Conservation (phyloP, 1,284 basidiomycete genomes). For the Xanthoconium separans region DNA sequence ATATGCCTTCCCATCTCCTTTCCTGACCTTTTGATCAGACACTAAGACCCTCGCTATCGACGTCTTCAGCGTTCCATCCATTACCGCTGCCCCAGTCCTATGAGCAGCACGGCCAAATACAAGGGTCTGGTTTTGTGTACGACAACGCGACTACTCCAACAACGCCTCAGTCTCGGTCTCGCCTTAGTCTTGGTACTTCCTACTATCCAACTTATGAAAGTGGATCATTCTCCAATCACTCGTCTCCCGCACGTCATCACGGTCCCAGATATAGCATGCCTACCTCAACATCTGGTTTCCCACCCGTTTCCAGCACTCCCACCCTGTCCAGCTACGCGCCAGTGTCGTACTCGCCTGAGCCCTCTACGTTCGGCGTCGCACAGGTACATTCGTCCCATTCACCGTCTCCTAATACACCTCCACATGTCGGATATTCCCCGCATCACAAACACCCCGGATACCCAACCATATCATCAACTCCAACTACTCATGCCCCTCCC, state of each 20-base stretch:
- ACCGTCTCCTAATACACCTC: slow-evolving; percentile 20
- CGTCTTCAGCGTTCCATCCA: slow-evolving; percentile 39
- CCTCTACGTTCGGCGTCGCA: slow-evolving; percentile 43
- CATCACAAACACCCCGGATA: slow-evolving; percentile 38
- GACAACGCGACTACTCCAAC: slow-evolving; percentile 40
- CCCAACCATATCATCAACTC: slow-evolving; percentile 4
- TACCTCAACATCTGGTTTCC: slow-evolving; percentile 66
- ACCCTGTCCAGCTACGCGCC: slow-evolving; percentile 26
- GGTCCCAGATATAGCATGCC: slow-evolving; percentile 69
- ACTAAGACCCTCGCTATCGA: slow-evolving; percentile 38
- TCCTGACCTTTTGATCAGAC: slow-evolving; percentile 35
- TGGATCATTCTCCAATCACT: slow-evolving; percentile 27
- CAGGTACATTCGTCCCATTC: slow-evolving; percentile 37
- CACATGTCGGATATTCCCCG: slow-evolving; percentile 21
- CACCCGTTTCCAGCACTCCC: slow-evolving; percentile 40
- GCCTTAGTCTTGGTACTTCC: slow-evolving; percentile 35
- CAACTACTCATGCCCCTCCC: slow-evolving; percentile 3
- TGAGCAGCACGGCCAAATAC: slow-evolving; percentile 28
- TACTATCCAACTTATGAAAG: slow-evolving; percentile 60
- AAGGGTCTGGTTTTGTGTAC: slow-evolving; percentile 29
- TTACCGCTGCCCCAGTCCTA: slow-evolving; percentile 29
- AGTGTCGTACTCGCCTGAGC: slow-evolving; percentile 45
- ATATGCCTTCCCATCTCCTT: slow-evolving; percentile 11
- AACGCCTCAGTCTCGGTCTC: slow-evolving; percentile 34
- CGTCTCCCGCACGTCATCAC: slow-evolving; percentile 39